These are phyloP conservation scores for Lipomyces kockii DNA, from an alignment of 805 yeast species.

Conservation along the genomic window DNA sequence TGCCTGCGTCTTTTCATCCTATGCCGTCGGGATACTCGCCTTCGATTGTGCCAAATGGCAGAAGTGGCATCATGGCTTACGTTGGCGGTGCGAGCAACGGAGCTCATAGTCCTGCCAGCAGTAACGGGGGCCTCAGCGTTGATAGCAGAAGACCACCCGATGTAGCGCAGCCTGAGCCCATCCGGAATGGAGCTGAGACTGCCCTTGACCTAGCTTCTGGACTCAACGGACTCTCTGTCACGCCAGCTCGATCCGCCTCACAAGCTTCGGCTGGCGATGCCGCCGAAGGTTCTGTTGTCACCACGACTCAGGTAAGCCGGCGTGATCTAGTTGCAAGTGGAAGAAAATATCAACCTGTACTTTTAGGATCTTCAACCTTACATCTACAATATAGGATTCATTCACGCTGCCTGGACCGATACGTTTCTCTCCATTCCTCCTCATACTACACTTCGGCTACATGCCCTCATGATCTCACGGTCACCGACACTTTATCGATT, in stretches of 20 bases:
- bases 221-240: conserved; percentile 11
- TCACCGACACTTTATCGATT: conserved; percentile 43
- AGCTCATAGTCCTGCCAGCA: neutral
- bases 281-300: neutral
- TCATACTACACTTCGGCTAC: conserved; percentile 42
- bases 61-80: neutral
- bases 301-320: neutral
- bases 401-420: conserved; percentile 47
- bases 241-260: conserved; percentile 4
- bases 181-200: neutral
- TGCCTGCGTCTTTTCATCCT: conserved; percentile 1
- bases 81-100: neutral
- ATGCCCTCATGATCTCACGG: conserved; percentile 44
- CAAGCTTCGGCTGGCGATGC: neutral
- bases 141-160: neutral
- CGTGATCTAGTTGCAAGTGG: neutral
- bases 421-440: conserved; percentile 41
- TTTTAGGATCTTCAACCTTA: conserved; percentile 31
- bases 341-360: neutral
- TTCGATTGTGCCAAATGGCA: conserved; percentile 5
- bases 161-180: neutral
- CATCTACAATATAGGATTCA: conserved; percentile 43
- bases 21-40: conserved; percentile 1
- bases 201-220: conserved; percentile 1
- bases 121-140: neutral